These are phyloP conservation scores for Geotrichum klebahnii DNA, from an alignment of 1,139 yeast genomes.

Conservation along the genomic window DNA sequence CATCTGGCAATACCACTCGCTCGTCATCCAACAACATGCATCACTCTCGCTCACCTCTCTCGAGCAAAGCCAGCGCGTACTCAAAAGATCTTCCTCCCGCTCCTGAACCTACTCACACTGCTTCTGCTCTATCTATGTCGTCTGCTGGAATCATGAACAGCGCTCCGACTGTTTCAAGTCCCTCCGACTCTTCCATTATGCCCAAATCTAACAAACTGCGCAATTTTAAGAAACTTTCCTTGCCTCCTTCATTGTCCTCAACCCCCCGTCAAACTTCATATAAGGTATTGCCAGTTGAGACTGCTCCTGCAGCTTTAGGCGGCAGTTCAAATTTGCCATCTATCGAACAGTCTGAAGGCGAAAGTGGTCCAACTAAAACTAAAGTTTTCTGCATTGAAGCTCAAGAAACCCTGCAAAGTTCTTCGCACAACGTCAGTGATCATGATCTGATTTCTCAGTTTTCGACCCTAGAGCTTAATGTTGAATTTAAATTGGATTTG, in stretches of 20 bases:
- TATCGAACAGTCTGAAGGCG: constrained; percentile 12
- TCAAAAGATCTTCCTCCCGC: constrained; percentile 17
- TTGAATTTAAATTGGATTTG: constrained; percentile 50
- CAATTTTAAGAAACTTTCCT: constrained; percentile 66
- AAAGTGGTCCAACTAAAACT: neutral
- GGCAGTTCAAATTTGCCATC: constrained; percentile 13
- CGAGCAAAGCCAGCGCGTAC: neutral
- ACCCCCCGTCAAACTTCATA: constrained; percentile 15
- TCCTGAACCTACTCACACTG: constrained; percentile 4
- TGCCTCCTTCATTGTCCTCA: constrained; percentile 36
- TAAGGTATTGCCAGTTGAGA: constrained; percentile 13
- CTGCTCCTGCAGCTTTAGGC: too few species aligned
- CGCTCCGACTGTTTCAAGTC: neutral
- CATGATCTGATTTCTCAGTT: constrained; percentile 33
- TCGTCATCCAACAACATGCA: constrained; percentile 2
- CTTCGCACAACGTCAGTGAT: constrained; percentile 1
- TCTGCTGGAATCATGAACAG: constrained; percentile 5
- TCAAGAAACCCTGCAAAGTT: neutral
- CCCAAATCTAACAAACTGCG: constrained; percentile 65
- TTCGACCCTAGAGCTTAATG: constrained; percentile 44
- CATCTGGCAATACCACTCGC: neutral
- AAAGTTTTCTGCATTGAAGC: constrained; percentile 17
- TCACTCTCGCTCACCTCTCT: neutral
- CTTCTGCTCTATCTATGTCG: constrained; percentile 1
- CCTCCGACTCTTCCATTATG: constrained; percentile 31